Evolutionary conservation across 441 rosid species (phyloP).

Genomic region (Croton laevigatus): DNA sequence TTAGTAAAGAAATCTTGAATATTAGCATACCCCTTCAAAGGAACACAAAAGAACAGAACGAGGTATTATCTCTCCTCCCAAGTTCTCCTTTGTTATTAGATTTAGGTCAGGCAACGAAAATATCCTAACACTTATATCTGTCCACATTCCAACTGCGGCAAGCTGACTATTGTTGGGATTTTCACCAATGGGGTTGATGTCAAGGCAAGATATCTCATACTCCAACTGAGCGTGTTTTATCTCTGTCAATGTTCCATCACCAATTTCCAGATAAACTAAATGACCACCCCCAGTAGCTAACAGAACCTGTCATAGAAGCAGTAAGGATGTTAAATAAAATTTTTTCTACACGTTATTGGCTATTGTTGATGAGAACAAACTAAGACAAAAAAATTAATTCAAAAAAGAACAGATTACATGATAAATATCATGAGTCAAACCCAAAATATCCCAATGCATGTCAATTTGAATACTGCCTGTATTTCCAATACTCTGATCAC

Average conservation of each 20-base stretch:
- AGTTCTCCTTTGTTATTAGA: slow-evolving; percentile 79
- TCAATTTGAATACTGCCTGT: neutral
- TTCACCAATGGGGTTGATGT: slow-evolving; percentile 88
- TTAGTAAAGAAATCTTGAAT: slow-evolving; percentile 10
- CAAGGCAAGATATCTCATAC: slow-evolving; percentile 91
- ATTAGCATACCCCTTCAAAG: slow-evolving; percentile 87
- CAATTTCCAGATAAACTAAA: slow-evolving; percentile 90
- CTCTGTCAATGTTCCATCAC: slow-evolving; percentile 73
- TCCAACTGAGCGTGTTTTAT: slow-evolving; percentile 70
- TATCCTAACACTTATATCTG: slow-evolving; percentile 90
- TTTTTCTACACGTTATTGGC: neutral
- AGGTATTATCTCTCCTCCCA: slow-evolving; percentile 98
- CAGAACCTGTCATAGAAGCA: slow-evolving; percentile 57
- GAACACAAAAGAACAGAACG: slow-evolving; percentile 94
- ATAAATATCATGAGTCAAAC: neutral
- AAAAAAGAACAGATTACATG: neutral
- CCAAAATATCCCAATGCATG: neutral
- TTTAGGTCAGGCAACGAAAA: slow-evolving; percentile 86
- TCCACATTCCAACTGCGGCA: slow-evolving; percentile 99
- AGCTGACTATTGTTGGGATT: slow-evolving; percentile 76
- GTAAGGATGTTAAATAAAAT: neutral
- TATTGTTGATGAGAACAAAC: neutral
- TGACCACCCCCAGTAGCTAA: slow-evolving; percentile 97
- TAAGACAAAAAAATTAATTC: neutral
- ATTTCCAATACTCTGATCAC: neutral